phyloP scores from a whole-genome alignment of 2,329 filamentous ascomycete genomes.

The Bimuria novae-zelandiae region DNA sequence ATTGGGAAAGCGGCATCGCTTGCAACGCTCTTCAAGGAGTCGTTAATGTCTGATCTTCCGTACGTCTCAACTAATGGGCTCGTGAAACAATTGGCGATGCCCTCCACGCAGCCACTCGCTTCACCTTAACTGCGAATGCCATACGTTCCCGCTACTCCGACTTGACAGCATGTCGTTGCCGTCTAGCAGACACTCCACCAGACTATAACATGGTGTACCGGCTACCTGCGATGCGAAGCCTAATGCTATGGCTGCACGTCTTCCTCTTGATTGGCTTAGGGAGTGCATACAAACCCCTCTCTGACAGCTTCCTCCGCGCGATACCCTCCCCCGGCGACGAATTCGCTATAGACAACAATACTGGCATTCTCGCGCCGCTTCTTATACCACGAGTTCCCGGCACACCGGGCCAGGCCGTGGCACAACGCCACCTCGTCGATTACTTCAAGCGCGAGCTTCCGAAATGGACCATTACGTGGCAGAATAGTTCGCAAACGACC shows the following conservation, averaged over 20 bases:
- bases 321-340: slow-evolving; percentile 73
- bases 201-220: slow-evolving; percentile 21
- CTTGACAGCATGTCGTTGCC: slow-evolving; percentile 10
- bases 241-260: slow-evolving; percentile 19
- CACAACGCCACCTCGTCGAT: slow-evolving; percentile 79
- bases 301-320: slow-evolving; percentile 72
- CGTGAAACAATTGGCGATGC: slow-evolving; percentile 13
- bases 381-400: slow-evolving; percentile 87
- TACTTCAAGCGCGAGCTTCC: slow-evolving; percentile 80
- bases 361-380: slow-evolving; percentile 77
- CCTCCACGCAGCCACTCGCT: not conserved
- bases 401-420: slow-evolving; percentile 72
- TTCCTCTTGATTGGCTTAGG: slow-evolving; percentile 22
- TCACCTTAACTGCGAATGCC: not conserved
- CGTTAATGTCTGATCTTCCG: slow-evolving; percentile 15
- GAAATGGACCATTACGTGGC: slow-evolving; percentile 77
- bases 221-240: slow-evolving; percentile 16
- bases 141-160: slow-evolving; percentile 1
- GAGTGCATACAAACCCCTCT: slow-evolving; percentile 64
- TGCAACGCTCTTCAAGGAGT: slow-evolving; percentile 10
- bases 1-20: slow-evolving; percentile 23
- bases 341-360: slow-evolving; percentile 77
- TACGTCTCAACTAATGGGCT: slow-evolving; percentile 26
- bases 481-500: slow-evolving; percentile 88
- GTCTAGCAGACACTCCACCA: not conserved